A percentile compares a stretch with the other conserved stretches of the same genome.
Evolutionary conservation across 2,329 filamentous ascomycete genomes (phyloP).

Genomic region (Tolypocladium nubicola): DNA sequence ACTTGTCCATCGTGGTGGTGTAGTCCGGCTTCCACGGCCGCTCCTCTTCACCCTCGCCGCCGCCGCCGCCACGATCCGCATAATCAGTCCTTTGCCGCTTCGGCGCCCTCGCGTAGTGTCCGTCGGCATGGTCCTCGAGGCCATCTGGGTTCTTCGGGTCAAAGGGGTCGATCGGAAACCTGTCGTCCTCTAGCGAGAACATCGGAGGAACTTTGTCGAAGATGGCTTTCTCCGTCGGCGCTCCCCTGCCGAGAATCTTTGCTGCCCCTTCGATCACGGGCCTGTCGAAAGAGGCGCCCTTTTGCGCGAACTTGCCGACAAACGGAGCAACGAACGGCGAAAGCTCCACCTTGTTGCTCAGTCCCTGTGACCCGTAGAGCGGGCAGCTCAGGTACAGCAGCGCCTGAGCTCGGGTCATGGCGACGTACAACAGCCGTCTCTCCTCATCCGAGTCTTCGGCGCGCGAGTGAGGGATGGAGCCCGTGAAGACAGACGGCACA

Average conservation of each 20-base stretch:
- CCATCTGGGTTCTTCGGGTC: constrained; percentile 18
- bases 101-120: constrained; percentile 11
- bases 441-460: constrained; percentile 84
- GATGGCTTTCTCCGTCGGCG: constrained; percentile 46
- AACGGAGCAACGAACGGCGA: constrained; percentile 60
- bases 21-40: constrained; percentile 33
- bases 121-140: constrained; percentile 7
- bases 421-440: constrained; percentile 80
- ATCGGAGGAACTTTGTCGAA: constrained; percentile 41
- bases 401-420: constrained; percentile 87
- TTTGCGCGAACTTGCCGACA: constrained; percentile 34
- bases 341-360: constrained; percentile 48
- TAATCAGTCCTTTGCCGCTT: constrained; percentile 18
- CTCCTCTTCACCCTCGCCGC: constrained; percentile 10
- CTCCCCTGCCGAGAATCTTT: constrained; percentile 55
- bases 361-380: constrained; percentile 49
- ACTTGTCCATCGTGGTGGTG: constrained; percentile 51
- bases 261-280: constrained; percentile 55
- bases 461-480: constrained; percentile 80
- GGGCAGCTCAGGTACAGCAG: constrained; percentile 81
- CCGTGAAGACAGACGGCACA: constrained; percentile 79
- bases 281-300: constrained; percentile 60
- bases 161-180: constrained; percentile 55
- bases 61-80: constrained; percentile 6
- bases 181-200: constrained; percentile 53